These are phyloP conservation scores for Ophiobolus disseminans DNA, from an alignment of 2,329 filamentous ascomycete species.

Conservation along the genomic window DNA sequence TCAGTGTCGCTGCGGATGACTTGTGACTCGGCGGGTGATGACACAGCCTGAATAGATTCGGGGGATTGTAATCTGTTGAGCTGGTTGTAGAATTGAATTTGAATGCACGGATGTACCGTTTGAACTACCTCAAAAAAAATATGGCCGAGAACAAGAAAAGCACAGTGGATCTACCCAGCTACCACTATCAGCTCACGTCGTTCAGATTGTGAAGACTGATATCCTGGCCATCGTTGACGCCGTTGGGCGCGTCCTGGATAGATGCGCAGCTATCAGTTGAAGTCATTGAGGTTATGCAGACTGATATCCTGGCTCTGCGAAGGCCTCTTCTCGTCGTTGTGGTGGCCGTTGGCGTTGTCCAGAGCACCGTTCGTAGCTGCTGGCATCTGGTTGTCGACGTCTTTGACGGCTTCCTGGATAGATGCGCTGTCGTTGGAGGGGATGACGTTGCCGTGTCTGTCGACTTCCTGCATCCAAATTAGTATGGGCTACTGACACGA, in stretches of 20 bases:
- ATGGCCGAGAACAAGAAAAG: too few relatives aligned
- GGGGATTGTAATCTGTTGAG: too few relatives aligned
- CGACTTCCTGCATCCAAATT: constrained; percentile 52
- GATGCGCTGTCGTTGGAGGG: constrained; percentile 51
- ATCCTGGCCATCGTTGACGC: constrained; percentile 55
- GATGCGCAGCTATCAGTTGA: constrained; percentile 22
- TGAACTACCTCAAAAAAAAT: too few relatives aligned
- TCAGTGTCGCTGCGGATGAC: too few relatives aligned
- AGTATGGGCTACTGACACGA: constrained; percentile 1
- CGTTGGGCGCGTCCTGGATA: constrained; percentile 19
- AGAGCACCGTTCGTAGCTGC: constrained; percentile 22
- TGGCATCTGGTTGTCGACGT: constrained; percentile 17
- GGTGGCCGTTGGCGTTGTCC: constrained; percentile 22
- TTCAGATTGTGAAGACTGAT: constrained; percentile 67
- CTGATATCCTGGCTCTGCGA: constrained; percentile 65
- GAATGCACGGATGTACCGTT: too few relatives aligned
- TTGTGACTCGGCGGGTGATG: too few relatives aligned
- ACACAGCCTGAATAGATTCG: too few relatives aligned
- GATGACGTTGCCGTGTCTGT: constrained; percentile 63
- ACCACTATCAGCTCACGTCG: constrained; percentile 43
- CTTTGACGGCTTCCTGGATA: constrained; percentile 29
- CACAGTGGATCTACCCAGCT: too few relatives aligned
- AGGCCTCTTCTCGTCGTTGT: constrained; percentile 32
- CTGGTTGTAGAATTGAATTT: too few relatives aligned
- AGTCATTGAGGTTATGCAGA: constrained; percentile 63